A percentile compares a stretch with the other conserved stretches of the same genome.
Conservation (phyloP, 805 yeast species). For the Cyberlindnera lachancei region DNA sequence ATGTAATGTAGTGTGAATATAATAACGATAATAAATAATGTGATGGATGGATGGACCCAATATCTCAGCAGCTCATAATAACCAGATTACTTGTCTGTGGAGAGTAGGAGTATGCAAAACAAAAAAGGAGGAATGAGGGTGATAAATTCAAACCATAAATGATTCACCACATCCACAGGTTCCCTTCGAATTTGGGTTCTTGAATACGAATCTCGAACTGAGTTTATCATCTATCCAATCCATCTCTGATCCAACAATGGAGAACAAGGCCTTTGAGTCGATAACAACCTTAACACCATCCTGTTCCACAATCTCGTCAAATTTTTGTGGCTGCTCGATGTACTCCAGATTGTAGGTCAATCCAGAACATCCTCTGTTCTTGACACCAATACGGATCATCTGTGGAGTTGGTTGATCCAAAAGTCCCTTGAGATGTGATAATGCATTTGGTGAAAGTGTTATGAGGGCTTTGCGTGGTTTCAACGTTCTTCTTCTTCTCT, state of each 20-base stretch:
- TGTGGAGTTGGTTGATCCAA: conserved; percentile 81
- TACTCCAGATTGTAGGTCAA: conserved; percentile 86
- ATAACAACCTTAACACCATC: conserved; percentile 89
- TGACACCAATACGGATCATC: conserved; percentile 87
- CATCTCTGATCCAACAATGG: conserved; percentile 96
- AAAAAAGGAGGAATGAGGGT: too few species aligned
- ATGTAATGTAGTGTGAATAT: too few species aligned
- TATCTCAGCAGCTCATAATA: too few species aligned
- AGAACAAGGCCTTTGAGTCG: conserved; percentile 92
- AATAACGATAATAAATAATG: too few species aligned
- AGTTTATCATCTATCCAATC: conserved; percentile 96
- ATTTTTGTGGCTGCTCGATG: conserved; percentile 85
- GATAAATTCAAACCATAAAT: conserved; percentile 70
- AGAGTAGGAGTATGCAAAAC: too few species aligned
- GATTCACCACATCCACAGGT: conserved; percentile 99
- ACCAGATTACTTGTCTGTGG: too few species aligned
- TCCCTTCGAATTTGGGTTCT: conserved; percentile 94
- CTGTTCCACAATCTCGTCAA: conserved; percentile 88
- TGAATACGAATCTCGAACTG: conserved; percentile 82
- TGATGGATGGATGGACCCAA: too few species aligned
- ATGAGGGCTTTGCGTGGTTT: conserved; percentile 89
- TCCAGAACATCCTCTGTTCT: conserved; percentile 95
- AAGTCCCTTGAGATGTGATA: conserved; percentile 58
- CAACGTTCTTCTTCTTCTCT: conserved; percentile 53
- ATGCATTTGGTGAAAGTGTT: conserved; percentile 69